phyloP scores from a whole-genome alignment of 192 early-diverging fungal species.

The Coemansia sp. region DNA sequence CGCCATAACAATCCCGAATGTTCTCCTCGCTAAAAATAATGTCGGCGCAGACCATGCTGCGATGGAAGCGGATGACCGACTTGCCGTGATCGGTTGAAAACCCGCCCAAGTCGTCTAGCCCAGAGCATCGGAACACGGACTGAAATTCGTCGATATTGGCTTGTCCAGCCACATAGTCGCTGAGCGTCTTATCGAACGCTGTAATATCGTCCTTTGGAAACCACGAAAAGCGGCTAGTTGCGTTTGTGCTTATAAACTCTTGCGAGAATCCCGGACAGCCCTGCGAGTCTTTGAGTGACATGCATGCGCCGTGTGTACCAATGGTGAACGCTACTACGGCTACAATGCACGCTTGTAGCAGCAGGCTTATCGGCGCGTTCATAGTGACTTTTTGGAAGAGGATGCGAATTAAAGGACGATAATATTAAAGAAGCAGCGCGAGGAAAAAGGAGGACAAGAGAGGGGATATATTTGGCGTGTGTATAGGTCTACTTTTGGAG shows the following conservation, averaged over 20 bases:
- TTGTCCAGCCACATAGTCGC: constrained; percentile 48
- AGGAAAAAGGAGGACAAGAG: background rate
- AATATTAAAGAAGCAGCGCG: background rate
- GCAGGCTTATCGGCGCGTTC: constrained; percentile 11
- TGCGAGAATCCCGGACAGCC: constrained; percentile 47
- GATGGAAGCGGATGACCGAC: constrained; percentile 47
- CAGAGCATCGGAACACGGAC: constrained; percentile 48
- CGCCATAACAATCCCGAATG: constrained; percentile 43
- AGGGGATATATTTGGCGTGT: background rate
- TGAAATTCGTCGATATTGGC: constrained; percentile 52
- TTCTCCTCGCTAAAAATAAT: constrained; percentile 46
- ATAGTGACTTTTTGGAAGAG: constrained; percentile 9
- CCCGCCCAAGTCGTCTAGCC: constrained; percentile 49
- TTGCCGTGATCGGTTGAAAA: constrained; percentile 45
- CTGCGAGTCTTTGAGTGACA: constrained; percentile 44
- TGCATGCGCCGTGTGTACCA: constrained; percentile 12
- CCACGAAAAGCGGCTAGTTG: constrained; percentile 50
- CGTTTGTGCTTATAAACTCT: constrained; percentile 50
- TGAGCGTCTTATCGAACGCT: constrained; percentile 50
- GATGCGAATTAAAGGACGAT: background rate
- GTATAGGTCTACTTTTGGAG: background rate
- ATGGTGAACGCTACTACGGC: constrained; percentile 9
- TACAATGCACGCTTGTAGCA: constrained; percentile 14
- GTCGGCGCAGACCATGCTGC: constrained; percentile 53
- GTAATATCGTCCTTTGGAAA: constrained; percentile 43